A percentile compares a stretch with the other conserved stretches of the same genome.
Conservation (phyloP, 2,329 filamentous ascomycete genomes). For the Aspergillus neotritici region DNA sequence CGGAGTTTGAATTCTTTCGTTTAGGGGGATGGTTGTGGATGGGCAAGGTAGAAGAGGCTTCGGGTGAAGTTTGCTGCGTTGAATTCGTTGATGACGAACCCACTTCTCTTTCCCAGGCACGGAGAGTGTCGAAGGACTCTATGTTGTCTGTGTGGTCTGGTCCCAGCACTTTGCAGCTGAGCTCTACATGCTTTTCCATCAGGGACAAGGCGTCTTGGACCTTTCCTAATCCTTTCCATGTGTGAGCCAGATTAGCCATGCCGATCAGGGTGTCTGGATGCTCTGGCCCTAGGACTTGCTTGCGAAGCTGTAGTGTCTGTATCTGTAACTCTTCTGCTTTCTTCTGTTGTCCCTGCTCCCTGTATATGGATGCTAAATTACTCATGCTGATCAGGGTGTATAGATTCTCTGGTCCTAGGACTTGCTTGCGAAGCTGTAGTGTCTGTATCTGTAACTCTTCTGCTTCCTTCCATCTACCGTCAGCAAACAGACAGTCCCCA, state of each 20-base stretch:
- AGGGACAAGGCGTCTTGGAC: not conserved
- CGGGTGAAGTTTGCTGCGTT: too few relatives aligned
- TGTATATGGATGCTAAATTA: not conserved
- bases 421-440: not conserved
- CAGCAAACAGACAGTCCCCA: not conserved
- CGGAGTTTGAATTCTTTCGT: too few relatives aligned
- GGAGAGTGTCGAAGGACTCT: too few relatives aligned
- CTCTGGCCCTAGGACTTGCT: not conserved
- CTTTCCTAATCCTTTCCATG: not conserved
- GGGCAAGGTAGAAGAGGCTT: too few relatives aligned
- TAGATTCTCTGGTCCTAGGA: conserved; percentile 4
- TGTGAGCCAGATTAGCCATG: not conserved
- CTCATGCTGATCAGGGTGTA: conserved; percentile 12
- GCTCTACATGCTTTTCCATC: not conserved
- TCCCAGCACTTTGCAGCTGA: not conserved
- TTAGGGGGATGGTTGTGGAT: too few relatives aligned
- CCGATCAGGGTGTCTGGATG: not conserved
- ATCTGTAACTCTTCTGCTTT: conserved; percentile 1
- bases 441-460: not conserved
- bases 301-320: not conserved
- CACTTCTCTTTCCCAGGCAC: too few relatives aligned
- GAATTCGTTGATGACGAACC: too few relatives aligned
- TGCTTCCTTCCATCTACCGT: conserved; percentile 1
- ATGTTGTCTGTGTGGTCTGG: not conserved
- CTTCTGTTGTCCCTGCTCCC: not conserved